A percentile compares a stretch with the other conserved stretches of the same genome.
Evolutionary conservation across 306 rosid species (phyloP).

Genomic region (Acacia melanoxylon): DNA sequence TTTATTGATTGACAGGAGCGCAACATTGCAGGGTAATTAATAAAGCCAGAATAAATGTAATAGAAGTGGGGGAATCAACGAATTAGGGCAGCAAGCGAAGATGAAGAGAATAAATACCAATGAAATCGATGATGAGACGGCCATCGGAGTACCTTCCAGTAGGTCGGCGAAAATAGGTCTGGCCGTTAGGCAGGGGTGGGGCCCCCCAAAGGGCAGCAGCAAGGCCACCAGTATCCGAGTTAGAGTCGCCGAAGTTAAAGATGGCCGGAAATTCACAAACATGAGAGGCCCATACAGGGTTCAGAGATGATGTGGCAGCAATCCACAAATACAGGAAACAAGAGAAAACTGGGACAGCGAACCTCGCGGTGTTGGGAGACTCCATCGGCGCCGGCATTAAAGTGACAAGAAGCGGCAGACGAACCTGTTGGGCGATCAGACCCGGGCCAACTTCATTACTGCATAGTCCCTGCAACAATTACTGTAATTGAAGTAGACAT

Average conservation of each 20-base stretch:
- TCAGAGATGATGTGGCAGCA: background rate
- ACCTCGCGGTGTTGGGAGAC: background rate
- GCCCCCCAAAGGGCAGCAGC: background rate
- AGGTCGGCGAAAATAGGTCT: background rate
- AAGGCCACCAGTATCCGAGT: background rate
- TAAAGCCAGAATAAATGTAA: background rate
- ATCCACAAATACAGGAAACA: background rate
- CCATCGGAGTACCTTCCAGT: slow-evolving; percentile 31
- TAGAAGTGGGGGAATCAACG: background rate
- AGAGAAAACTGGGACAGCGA: background rate
- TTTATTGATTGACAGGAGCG: background rate
- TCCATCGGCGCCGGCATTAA: background rate
- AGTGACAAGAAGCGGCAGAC: background rate
- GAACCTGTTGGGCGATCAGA: background rate
- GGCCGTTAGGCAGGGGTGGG: background rate
- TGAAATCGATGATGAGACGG: slow-evolving; percentile 47
- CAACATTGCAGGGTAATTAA: background rate
- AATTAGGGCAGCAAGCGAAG: background rate
- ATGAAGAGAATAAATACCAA: slow-evolving; percentile 14
- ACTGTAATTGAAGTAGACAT: too few species aligned
- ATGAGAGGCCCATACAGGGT: background rate
- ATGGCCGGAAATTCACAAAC: background rate
- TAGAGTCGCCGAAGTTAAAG: slow-evolving; percentile 6
- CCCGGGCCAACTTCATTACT: too few species aligned
- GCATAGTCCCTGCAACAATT: too few species aligned